Evolutionary conservation across 352 stramenopile species (phyloP), one percentile per base, ranked within the genome.

Genomic region (Globisporangium spiculum): DNA sequence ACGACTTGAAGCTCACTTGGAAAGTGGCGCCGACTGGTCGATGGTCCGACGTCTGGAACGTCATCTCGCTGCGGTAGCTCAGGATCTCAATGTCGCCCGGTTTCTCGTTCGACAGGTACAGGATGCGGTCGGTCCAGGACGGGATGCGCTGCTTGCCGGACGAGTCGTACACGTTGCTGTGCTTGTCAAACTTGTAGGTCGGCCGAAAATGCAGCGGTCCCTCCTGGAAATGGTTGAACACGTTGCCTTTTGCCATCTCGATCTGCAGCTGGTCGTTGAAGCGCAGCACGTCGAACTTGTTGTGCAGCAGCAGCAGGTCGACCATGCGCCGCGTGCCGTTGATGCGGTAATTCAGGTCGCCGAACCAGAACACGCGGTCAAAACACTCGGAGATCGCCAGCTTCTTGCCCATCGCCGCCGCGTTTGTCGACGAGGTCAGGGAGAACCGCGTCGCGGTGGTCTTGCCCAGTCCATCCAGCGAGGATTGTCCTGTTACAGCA

Each of bases 101-200:
- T 27, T 83, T 81, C 2, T 79, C 72, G 46, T 92, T 92, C 20
- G 78, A 88, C 27, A 86, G 64, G 55, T 83, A 94, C 12, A 99
- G 70, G 34, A 99, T 91, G 22, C 97, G 83, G 78, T 99, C 97
- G n/a, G 97, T 98, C 94, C 94, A 99, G 16, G 95, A 97, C 41
- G 95, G 97, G 57, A 98, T 95, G 24, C 97, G 84, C 73, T 97
- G 91, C 78, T 99, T 99, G 22, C 90, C 73, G 3, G 92, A 98
- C 58, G 93, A 97, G 73, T 99, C 97, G 75, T 98, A 99, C 18
- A 80, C 67, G 71, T 97, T 86, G 46, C 76, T 90, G 59, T 75
- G 81, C 67, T 97, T 98, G 80, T 99, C 96, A 72, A 98, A 98
- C 74, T 99, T 99, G 78, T 98, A 99, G 16, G 96, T 98, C 8